Evolutionary conservation across 352 stramenopile genomes (phyloP).

Genomic region (Phytophthora rubi): DNA sequence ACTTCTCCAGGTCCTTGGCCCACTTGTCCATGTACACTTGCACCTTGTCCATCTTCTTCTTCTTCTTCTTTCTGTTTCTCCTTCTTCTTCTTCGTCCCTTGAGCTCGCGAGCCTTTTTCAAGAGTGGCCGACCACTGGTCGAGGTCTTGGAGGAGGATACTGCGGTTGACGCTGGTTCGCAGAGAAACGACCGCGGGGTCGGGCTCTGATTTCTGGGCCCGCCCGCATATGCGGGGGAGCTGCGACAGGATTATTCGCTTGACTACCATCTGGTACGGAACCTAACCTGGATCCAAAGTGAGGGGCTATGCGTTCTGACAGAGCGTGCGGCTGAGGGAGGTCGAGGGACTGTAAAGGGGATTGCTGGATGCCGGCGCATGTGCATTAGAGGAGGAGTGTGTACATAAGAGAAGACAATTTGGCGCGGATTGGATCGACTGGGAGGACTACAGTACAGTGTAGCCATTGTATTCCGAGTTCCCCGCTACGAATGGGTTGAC

Average conservation of each 20-base stretch:
- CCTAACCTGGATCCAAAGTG: background rate
- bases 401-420: background rate
- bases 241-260: background rate
- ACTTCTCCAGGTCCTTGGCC: conserved; percentile 88
- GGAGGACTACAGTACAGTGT: no score
- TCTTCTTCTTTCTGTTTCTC: background rate
- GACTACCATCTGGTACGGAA: background rate
- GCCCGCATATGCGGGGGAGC: background rate
- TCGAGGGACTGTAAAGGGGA: background rate
- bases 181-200: conserved; percentile 1
- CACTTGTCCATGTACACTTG: conserved; percentile 88
- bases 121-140: background rate
- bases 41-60: conserved; percentile 67
- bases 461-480: no score
- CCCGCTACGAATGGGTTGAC: background rate
- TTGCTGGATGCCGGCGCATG: background rate
- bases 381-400: background rate
- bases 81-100: background rate
- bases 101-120: background rate
- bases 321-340: background rate
- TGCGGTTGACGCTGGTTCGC: background rate
- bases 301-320: background rate
- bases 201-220: background rate
- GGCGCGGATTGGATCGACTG: background rate
- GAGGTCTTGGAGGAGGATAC: background rate